Percentiles rank a stretch among this genome's conserved stretches.
These are phyloP conservation scores for Emergomyces pasteurianus DNA, from an alignment of 2,329 filamentous ascomycete genomes.

Conservation along the genomic window DNA sequence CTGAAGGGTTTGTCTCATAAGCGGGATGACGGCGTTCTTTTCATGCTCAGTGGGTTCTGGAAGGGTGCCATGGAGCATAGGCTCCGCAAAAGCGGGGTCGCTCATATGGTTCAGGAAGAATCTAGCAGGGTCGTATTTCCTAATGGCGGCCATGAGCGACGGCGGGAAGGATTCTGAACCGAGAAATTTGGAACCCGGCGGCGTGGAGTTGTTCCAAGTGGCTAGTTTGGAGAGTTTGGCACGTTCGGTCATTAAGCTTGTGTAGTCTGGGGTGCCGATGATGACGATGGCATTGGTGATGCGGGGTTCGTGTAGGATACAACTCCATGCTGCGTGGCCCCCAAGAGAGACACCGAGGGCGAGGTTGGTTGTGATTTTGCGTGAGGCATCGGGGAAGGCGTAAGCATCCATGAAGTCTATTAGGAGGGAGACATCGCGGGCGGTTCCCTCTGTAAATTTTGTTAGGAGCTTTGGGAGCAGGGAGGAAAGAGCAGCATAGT, in stretches of 20 bases:
- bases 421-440: conserved; percentile 60
- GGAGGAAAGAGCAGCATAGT: background rate
- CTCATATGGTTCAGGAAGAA: conserved; percentile 50
- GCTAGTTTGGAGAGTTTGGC: conserved; percentile 57
- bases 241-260: conserved; percentile 66
- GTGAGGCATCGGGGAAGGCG: conserved; percentile 45
- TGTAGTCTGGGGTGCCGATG: conserved; percentile 84
- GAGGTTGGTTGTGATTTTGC: conserved; percentile 49
- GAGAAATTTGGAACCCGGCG: conserved; percentile 52
- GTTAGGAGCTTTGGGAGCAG: conserved; percentile 2
- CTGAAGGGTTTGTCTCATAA: conserved; percentile 30
- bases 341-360: conserved; percentile 76
- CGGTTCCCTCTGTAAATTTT: conserved; percentile 45
- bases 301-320: conserved; percentile 63
- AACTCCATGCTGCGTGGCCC: conserved; percentile 79
- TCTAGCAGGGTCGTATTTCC: conserved; percentile 61
- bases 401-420: conserved; percentile 71
- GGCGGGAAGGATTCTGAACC: conserved; percentile 67
- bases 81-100: conserved; percentile 11
- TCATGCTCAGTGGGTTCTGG: conserved; percentile 32
- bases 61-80: conserved; percentile 21
- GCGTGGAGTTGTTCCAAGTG: conserved; percentile 45
- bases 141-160: conserved; percentile 51
- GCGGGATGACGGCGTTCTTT: conserved; percentile 30
- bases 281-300: conserved; percentile 68